Evolutionary conservation across 768 basidiomycete species (phyloP), one percentile per base, ranked within the genome.

Genomic region (Terana coerulea): DNA sequence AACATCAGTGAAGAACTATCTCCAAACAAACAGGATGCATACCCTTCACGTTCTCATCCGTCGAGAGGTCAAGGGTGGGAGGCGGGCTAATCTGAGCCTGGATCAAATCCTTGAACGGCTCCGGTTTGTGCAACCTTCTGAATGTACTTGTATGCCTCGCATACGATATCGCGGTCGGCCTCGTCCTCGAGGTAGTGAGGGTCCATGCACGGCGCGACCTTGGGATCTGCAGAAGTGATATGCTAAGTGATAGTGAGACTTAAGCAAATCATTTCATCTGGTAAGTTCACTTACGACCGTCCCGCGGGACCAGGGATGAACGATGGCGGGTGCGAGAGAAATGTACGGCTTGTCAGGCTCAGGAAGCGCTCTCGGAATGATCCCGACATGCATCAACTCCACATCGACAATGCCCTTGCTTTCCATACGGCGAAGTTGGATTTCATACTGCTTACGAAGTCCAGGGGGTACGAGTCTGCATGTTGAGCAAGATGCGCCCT

Each of bases 121-220:
- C 33, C 5, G 51, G n/a, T 57, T 5, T 44, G 36, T 8, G 47
- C 24, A 3, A 62, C 40, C 26, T 61, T 57, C 10, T 63, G 49
- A 9, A 55, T 45, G 52, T 63, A 66, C 53, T 67, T 65, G 35
- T 54, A 12, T 14, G 49, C 37, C 19, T 68, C 63, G 12, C 60
- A 33, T 9, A 67, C 40, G 4, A 66, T 49, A 5, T 65, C 56
- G 41, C 61, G 34, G 41, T 68, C 67, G 34, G 64, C 52, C 9
- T 64, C 62, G 39, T 63, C 59, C 36, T 62, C 63, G 35, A 68
- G 60, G 42, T 66, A 66, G 42, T 60, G 60, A 3, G 67, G 65
- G 30, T 70, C 66, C 28, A 67, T 64, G 22, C 43, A 48, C 1
- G 65, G 63, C 10, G 58, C 54, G 12, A 44, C 47, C 21, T 34